Base-by-base conservation (phyloP, 2,329 filamentous ascomycete species). In the Ascocoryne sarcoides region DNA sequence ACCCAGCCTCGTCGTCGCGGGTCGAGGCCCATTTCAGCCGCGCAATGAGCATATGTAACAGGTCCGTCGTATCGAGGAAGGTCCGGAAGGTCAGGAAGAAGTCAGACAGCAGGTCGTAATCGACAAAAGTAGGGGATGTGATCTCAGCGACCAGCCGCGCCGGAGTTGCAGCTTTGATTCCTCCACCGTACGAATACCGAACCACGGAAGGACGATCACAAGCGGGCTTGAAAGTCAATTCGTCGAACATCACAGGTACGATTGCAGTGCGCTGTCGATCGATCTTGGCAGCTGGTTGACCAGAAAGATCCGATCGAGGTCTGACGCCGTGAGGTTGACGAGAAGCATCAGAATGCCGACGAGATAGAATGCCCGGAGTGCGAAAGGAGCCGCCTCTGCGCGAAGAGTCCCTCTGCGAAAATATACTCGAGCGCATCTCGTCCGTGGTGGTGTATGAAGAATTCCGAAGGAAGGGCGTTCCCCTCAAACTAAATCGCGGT, bases 81-180 rank as follows among this genome's bases (percentile, higher is more conserved):
- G 84, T 76, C 36, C 92, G 84, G 57, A 87, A 98, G 0, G 92
- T 96, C 16, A 98, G 75, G 57, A 98, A 98, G 64, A 98, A 98
- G 61, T 98, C 92, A 1, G 92, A 96, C 4, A 98, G 76, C 4
- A 98, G 73, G 56, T 96, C 90, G 60, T 98, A 98, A 61, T 98
- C 90, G 56, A 98, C 77, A 59, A 96, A 95, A 36, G 79, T 88
- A 12, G 92, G 87, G 1, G 92, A 96, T 0, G 92, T 96, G 48
- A 98, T 95, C 63, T 98, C 89, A 10, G 90, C 89, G 36, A 98
- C 85, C 28, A 98, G 77, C 10, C 92, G 82, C 3, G 89, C 81
- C 2, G 90, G 88, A 0, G 88, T 95, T 10, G 92, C 92, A 23
- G 92, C 92, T 20, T 81, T 82, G 15, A 98, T 89, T 31, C 86